phyloP scores from a whole-genome alignment of 148 eudicot species.

The Nyssa sinensis region DNA sequence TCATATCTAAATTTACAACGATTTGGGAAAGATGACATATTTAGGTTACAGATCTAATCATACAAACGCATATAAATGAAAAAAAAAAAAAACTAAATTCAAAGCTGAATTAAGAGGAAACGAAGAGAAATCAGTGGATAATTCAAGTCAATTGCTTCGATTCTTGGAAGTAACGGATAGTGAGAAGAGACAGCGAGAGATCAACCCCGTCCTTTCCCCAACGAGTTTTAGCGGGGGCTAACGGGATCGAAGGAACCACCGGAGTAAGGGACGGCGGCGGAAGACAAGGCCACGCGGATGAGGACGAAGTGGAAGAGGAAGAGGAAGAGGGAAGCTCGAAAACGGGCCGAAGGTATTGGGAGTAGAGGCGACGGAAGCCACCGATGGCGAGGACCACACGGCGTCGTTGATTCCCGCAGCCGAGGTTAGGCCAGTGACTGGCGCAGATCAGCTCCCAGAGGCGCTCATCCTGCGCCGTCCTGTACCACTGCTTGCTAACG shows the following conservation, averaged over 20 bases:
- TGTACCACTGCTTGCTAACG: constrained; percentile 65
- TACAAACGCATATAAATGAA: neutral
- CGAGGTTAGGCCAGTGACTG: constrained; percentile 44
- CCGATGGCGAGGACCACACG: constrained; percentile 83
- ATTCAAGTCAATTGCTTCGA: constrained; percentile 29
- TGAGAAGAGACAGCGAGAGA: constrained; percentile 67
- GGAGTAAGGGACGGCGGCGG: constrained; percentile 19
- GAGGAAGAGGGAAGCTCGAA: constrained; percentile 31
- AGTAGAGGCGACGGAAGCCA: constrained; percentile 70
- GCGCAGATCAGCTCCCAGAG: constrained; percentile 91
- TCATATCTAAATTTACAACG: neutral
- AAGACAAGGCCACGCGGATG: constrained; percentile 27
- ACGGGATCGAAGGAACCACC: constrained; percentile 16
- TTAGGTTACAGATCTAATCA: constrained; percentile 5
- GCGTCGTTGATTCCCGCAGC: constrained; percentile 49
- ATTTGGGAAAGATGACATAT: neutral
- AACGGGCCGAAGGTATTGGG: constrained; percentile 62
- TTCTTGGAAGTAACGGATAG: constrained; percentile 54
- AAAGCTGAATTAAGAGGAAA: neutral
- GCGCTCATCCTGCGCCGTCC: constrained; percentile 74
- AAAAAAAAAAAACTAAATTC: neutral
- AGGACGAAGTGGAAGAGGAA: constrained; percentile 22
- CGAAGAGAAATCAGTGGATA: neutral
- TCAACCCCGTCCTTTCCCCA: constrained; percentile 91
- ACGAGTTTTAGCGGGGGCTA: constrained; percentile 30